phyloP scores from a whole-genome alignment of 176 grass and related monocot species.

The Aegilops tauschii region DNA sequence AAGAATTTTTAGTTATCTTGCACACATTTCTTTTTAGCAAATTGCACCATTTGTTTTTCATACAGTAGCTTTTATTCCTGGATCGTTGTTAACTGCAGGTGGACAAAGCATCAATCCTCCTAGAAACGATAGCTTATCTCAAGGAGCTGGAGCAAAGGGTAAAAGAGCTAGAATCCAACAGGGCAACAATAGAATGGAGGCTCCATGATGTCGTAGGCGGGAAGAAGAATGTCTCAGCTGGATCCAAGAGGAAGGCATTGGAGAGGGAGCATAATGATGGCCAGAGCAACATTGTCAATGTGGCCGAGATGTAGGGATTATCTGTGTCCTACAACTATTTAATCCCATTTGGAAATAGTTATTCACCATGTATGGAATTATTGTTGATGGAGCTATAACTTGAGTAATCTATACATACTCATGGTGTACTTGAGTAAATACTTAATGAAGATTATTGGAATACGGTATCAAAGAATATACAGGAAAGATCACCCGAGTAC shows the following conservation, averaged over 20 bases:
- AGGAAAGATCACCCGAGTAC: background rate
- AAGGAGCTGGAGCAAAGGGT: slow-evolving; percentile 66
- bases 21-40: too few species aligned
- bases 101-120: slow-evolving; percentile 85
- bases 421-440: background rate
- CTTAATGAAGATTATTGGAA: background rate
- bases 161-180: slow-evolving; percentile 54
- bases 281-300: slow-evolving; percentile 38
- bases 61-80: background rate
- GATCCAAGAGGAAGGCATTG: slow-evolving; percentile 34
- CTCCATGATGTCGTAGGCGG: background rate
- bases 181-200: slow-evolving; percentile 1
- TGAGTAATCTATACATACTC: background rate
- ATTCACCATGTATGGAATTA: background rate
- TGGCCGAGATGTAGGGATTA: slow-evolving; percentile 20
- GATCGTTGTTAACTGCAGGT: slow-evolving; percentile 25
- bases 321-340: background rate
- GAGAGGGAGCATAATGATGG: slow-evolving; percentile 5
- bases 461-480: background rate
- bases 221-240: background rate
- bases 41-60: too few species aligned
- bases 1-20: too few species aligned
- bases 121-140: slow-evolving; percentile 62
- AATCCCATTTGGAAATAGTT: background rate
- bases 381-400: background rate